Percentiles rank a stretch among this genome's conserved stretches.
Conservation (phyloP, 495 filamentous ascomycete species). For the Aspergillus sclerotiicarbonarius region DNA sequence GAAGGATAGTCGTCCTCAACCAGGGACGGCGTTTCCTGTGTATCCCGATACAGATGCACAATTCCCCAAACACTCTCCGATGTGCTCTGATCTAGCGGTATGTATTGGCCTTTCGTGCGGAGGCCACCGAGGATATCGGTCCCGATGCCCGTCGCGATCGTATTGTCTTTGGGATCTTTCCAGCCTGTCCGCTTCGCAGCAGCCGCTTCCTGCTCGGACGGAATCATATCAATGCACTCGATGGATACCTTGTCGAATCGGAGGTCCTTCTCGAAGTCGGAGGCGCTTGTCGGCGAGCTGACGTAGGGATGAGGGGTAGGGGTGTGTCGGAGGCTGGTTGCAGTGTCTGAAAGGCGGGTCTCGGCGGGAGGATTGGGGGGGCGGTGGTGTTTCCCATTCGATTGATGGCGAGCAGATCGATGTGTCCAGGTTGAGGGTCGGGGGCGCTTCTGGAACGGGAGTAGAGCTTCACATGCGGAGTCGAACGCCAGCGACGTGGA, state of each 20-base stretch:
- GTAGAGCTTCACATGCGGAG: constrained; percentile 42
- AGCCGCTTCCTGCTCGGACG: constrained; percentile 24
- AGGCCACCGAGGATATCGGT: constrained; percentile 53
- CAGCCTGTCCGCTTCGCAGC: constrained; percentile 14
- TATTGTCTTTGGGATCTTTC: constrained; percentile 22
- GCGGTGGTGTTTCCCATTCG: constrained; percentile 14
- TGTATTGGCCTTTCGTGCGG: constrained; percentile 73
- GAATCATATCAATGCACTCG: constrained; percentile 66
- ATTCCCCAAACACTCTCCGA: constrained; percentile 89
- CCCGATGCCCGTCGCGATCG: constrained; percentile 48
- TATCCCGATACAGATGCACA: constrained; percentile 90
- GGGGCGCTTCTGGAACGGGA: constrained; percentile 38
- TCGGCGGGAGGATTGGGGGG: constrained; percentile 3
- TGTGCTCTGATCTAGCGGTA: constrained; percentile 70
- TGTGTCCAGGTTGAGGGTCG: constrained; percentile 16
- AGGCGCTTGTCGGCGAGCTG: constrained; percentile 17
- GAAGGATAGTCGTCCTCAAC: constrained; percentile 40
- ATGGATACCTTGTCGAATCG: constrained; percentile 62
- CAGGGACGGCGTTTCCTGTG: constrained; percentile 63
- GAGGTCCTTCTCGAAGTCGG: constrained; percentile 50
- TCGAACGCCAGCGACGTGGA: constrained; percentile 30
- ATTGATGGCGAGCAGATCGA: constrained; percentile 15
- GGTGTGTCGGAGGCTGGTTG: neutral
- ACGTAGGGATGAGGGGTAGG: constrained; percentile 19
- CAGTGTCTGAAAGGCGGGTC: neutral